Evolutionary conservation across 306 rosid genomes (phyloP).

Genomic region (Trifolium repens): DNA sequence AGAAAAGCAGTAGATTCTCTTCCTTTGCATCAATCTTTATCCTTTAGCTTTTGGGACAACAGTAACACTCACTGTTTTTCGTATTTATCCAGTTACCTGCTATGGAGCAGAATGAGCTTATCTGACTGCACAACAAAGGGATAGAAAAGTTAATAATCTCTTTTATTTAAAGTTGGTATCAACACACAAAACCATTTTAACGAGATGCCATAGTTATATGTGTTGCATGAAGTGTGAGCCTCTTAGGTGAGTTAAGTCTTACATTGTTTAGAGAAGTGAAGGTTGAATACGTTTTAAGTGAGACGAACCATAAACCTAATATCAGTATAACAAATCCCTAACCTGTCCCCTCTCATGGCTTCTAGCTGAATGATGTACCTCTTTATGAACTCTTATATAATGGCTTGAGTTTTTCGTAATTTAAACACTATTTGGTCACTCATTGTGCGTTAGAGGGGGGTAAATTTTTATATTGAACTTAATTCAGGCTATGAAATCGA

Average conservation of each 20-base stretch:
- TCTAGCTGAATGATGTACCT: too few relatives aligned
- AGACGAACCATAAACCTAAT: too few relatives aligned
- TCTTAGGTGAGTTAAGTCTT: too few relatives aligned
- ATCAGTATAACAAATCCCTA: too few relatives aligned
- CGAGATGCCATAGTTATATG: neutral
- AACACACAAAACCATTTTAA: neutral
- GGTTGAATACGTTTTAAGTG: too few relatives aligned
- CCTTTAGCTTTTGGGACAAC: neutral
- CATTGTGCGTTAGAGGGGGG: neutral
- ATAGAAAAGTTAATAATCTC: neutral
- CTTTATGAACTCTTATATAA: too few relatives aligned
- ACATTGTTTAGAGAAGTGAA: too few relatives aligned
- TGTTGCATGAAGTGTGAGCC: too few relatives aligned
- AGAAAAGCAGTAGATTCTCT: neutral
- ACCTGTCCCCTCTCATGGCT: too few relatives aligned
- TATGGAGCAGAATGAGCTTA: neutral
- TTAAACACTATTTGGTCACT: neutral
- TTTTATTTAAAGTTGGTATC: neutral
- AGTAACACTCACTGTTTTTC: neutral
- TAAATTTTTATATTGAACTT: too few relatives aligned
- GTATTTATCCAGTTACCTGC: neutral
- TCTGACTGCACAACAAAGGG: neutral
- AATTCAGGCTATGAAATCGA: too few relatives aligned
- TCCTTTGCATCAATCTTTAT: neutral
- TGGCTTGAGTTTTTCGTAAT: neutral